These are phyloP conservation scores for Ceriops zippeliana DNA, from an alignment of 345 rosid species.

Conservation along the genomic window DNA sequence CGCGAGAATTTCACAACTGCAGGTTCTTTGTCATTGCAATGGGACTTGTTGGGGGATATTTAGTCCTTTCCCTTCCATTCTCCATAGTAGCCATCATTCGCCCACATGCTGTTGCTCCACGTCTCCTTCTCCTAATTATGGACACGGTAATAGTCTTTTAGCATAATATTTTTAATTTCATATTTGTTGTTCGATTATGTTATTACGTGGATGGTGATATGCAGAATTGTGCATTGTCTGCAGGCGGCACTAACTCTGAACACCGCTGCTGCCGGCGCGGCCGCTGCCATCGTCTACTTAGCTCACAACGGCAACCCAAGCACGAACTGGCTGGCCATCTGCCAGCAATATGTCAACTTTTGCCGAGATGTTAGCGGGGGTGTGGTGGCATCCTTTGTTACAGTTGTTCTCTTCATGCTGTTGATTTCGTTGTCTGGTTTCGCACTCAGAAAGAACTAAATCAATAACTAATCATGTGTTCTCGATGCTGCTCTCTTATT, in stretches of 20 bases:
- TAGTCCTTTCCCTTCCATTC: constrained; percentile 78
- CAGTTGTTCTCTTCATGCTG: constrained; percentile 40
- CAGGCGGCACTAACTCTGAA: constrained; percentile 63
- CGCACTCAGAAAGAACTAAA: constrained; percentile 45
- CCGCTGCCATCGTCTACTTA: constrained; percentile 69
- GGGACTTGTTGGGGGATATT: constrained; percentile 56
- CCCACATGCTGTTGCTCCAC: constrained; percentile 59
- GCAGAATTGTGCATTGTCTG: neutral
- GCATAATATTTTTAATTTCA: too few relatives aligned
- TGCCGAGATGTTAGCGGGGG: constrained; percentile 78
- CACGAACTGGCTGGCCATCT: constrained; percentile 76
- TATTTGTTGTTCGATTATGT: too few relatives aligned
- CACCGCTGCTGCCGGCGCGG: constrained; percentile 58
- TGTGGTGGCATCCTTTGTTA: constrained; percentile 62
- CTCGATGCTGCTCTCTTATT: neutral
- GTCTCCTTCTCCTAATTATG: constrained; percentile 51
- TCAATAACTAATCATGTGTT: neutral
- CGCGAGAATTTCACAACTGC: constrained; percentile 4
- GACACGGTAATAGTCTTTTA: constrained; percentile 46
- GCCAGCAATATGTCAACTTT: constrained; percentile 80
- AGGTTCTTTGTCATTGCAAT: constrained; percentile 77
- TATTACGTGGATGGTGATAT: too few relatives aligned
- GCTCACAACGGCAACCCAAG: constrained; percentile 81
- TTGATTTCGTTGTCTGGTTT: constrained; percentile 58
- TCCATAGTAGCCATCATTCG: constrained; percentile 69